These are phyloP conservation scores for Epichloe typhina DNA, from an alignment of 2,329 filamentous ascomycete genomes.

Conservation along the genomic window DNA sequence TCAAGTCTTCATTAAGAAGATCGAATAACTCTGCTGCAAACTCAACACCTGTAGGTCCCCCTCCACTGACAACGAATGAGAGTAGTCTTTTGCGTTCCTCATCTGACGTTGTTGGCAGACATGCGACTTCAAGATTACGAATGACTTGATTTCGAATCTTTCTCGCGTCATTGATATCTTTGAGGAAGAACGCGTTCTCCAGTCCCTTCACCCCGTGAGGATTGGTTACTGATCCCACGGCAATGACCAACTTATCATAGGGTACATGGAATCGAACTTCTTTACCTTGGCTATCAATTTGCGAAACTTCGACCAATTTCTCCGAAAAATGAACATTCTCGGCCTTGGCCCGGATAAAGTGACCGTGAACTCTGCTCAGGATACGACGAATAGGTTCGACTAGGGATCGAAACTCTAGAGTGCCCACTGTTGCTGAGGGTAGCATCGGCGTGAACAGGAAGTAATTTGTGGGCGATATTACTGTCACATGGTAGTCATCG, in stretches of 20 bases:
- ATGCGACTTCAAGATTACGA: conserved; percentile 79
- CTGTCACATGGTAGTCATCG: conserved; percentile 89
- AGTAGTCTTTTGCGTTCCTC: conserved; percentile 76
- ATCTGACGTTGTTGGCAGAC: conserved; percentile 82
- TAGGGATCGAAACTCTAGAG: conserved; percentile 76
- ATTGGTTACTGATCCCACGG: conserved; percentile 84
- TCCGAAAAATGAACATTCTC: conserved; percentile 85
- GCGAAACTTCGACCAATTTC: conserved; percentile 78
- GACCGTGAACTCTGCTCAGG: conserved; percentile 61
- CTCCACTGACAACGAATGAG: conserved; percentile 92
- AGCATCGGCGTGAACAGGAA: conserved; percentile 98
- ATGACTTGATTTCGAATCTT: conserved; percentile 80
- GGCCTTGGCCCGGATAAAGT: conserved; percentile 79
- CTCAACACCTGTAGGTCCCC: conserved; percentile 95
- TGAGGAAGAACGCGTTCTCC: conserved; percentile 87
- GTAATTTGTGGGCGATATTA: conserved; percentile 90
- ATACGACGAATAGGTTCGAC: conserved; percentile 89
- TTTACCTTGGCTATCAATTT: conserved; percentile 57
- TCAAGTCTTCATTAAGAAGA: conserved; percentile 88
- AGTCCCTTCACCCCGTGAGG: conserved; percentile 91
- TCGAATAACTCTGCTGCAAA: conserved; percentile 96
- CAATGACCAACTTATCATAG: conserved; percentile 92
- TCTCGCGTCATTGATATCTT: conserved; percentile 86
- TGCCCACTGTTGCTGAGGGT: conserved; percentile 91
- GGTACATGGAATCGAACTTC: conserved; percentile 80